Evolutionary conservation across 495 filamentous ascomycete species (phyloP).

Genomic region (Hypoxylon trugodes): DNA sequence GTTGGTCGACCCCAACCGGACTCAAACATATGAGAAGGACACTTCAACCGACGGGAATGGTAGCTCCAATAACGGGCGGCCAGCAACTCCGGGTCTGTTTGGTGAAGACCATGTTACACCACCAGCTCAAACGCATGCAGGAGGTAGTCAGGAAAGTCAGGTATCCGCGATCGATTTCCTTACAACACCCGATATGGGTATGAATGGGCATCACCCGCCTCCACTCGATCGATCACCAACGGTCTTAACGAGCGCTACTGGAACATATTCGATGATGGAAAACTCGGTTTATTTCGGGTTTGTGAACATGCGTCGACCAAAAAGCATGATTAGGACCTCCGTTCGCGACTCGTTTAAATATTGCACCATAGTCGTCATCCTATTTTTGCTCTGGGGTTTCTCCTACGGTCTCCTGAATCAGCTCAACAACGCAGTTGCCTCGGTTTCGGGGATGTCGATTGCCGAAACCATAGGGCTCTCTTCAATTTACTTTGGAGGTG

Average conservation of each 20-base stretch:
- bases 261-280: constrained; percentile 26
- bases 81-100: constrained; percentile 4
- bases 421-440: constrained; percentile 67
- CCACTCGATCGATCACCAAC: constrained; percentile 31
- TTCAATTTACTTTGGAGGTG: constrained; percentile 56
- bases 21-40: constrained; percentile 43
- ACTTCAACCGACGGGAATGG: constrained; percentile 30
- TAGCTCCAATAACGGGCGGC: constrained; percentile 32
- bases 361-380: constrained; percentile 70
- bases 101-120: constrained; percentile 17
- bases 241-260: constrained; percentile 26
- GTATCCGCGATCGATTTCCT: constrained; percentile 68
- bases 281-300: constrained; percentile 75
- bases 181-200: constrained; percentile 59
- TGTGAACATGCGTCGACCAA: constrained; percentile 78
- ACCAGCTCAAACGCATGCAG: constrained; percentile 35
- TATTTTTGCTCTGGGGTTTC: constrained; percentile 91
- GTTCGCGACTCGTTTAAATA: constrained; percentile 58
- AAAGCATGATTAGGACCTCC: constrained; percentile 73
- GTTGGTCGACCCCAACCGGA: constrained; percentile 59
- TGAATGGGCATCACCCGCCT: constrained; percentile 7
- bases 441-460: constrained; percentile 48
- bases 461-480: constrained; percentile 51
- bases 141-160: constrained; percentile 41
- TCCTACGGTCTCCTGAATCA: constrained; percentile 83